A percentile compares a stretch with the other conserved stretches of the same genome.
phyloP scores from a whole-genome alignment of 768 basidiomycete genomes.

The Russula earlei region DNA sequence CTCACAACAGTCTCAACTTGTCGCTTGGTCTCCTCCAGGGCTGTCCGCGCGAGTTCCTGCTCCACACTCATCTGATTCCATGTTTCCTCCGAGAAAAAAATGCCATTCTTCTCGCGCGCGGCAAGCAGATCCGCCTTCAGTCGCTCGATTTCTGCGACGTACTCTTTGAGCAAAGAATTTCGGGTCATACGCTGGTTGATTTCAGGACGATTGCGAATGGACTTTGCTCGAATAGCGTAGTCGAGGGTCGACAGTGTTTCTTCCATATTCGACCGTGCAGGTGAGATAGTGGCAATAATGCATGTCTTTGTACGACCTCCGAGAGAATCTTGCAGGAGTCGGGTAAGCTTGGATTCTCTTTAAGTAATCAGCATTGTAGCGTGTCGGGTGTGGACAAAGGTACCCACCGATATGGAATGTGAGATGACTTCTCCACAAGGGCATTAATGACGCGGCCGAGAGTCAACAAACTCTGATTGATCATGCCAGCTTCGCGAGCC shows the following conservation, averaged over 20 bases:
- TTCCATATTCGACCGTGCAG: conserved; percentile 88
- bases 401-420: conserved; percentile 85
- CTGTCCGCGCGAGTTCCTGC: conserved; percentile 66
- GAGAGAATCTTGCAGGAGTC: conserved; percentile 96
- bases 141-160: conserved; percentile 86
- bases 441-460: conserved; percentile 95
- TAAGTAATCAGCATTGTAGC: not conserved
- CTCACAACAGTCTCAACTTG: conserved; percentile 77
- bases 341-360: conserved; percentile 95
- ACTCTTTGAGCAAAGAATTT: conserved; percentile 87
- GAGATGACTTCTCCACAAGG: conserved; percentile 82
- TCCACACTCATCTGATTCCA: conserved; percentile 78
- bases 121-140: conserved; percentile 86
- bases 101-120: conserved; percentile 92
- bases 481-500: conserved; percentile 96
- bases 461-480: conserved; percentile 95
- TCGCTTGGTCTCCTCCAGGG: conserved; percentile 73
- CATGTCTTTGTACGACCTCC: conserved; percentile 97
- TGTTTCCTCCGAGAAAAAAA: conserved; percentile 84
- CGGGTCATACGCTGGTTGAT: conserved; percentile 91
- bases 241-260: conserved; percentile 96
- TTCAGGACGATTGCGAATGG: conserved; percentile 92
- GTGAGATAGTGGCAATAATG: conserved; percentile 94
- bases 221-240: conserved; percentile 91
- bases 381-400: not conserved